phyloP scores from a whole-genome alignment of 345 rosid genomes.

The Adansonia digitata region DNA sequence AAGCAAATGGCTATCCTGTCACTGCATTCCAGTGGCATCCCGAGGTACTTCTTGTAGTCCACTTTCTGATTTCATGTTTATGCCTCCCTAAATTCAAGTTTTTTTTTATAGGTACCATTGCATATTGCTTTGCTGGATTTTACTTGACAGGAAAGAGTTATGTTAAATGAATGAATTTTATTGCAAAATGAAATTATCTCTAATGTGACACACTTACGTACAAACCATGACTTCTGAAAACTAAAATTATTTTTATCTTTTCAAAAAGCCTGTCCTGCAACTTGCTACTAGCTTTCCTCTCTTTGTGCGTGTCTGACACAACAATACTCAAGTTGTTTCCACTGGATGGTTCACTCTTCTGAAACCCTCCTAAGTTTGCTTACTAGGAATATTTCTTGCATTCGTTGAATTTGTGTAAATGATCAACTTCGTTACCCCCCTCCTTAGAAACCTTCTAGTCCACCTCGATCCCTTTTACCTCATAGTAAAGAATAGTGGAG shows the following conservation, averaged over 20 bases:
- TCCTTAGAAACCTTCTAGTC: background rate
- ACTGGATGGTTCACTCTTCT: background rate
- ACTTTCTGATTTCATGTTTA: background rate
- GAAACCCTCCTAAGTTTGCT: background rate
- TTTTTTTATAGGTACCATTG: background rate
- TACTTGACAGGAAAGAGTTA: background rate
- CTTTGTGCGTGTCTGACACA: background rate
- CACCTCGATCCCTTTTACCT: background rate
- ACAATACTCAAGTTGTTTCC: background rate
- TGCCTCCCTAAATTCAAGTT: background rate
- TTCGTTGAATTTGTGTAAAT: background rate
- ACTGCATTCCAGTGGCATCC: slow-evolving; percentile 97
- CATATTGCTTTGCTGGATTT: background rate
- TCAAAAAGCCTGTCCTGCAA: background rate
- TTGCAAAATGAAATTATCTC: background rate
- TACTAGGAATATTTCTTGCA: background rate
- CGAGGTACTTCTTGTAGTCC: slow-evolving; percentile 48
- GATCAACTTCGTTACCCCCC: background rate
- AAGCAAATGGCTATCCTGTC: slow-evolving; percentile 70
- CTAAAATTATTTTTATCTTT: background rate
- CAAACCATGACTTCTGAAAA: background rate
- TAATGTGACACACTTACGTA: background rate
- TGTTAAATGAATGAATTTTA: background rate
- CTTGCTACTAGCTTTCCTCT: background rate
- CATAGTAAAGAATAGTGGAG: background rate